A percentile compares a stretch with the other conserved stretches of the same genome.
These are phyloP conservation scores for Botrytis deweyae DNA, from an alignment of 2,329 filamentous ascomycete species.

Conservation along the genomic window DNA sequence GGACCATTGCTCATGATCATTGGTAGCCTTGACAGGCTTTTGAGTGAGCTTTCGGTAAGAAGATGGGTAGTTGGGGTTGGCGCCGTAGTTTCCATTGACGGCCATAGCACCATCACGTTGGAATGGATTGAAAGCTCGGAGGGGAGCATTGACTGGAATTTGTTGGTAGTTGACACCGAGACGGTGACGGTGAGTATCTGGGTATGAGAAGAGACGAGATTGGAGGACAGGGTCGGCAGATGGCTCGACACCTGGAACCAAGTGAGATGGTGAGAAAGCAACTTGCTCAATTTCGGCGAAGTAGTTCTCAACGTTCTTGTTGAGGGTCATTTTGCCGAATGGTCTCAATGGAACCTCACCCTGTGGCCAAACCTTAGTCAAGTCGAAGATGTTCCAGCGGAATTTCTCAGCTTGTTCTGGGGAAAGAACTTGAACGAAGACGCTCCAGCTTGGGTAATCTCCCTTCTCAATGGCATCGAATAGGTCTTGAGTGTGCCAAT, in stretches of 20 bases:
- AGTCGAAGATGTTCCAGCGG: constrained; percentile 64
- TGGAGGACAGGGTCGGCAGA: constrained; percentile 70
- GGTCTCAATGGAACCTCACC: constrained; percentile 58
- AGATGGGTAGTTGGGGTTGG: constrained; percentile 58
- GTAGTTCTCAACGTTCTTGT: constrained; percentile 61
- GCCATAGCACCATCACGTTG: constrained; percentile 73
- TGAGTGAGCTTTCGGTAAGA: constrained; percentile 49
- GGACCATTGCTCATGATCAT: constrained; percentile 50
- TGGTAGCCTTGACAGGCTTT: constrained; percentile 44
- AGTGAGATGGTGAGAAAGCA: constrained; percentile 66
- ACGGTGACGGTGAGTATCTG: constrained; percentile 61
- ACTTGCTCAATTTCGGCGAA: constrained; percentile 68
- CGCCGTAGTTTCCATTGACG: constrained; percentile 62
- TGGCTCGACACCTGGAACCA: constrained; percentile 66
- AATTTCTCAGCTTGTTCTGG: constrained; percentile 62
- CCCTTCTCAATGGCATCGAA: constrained; percentile 62
- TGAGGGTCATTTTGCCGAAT: constrained; percentile 63
- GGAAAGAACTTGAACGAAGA: constrained; percentile 62
- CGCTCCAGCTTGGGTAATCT: constrained; percentile 62
- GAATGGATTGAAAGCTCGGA: constrained; percentile 63
- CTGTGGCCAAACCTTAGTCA: constrained; percentile 70
- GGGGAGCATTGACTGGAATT: constrained; percentile 49
- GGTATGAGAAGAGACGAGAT: constrained; percentile 68
- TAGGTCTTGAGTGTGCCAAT: constrained; percentile 62
- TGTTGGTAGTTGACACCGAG: constrained; percentile 60